Evolutionary conservation across 2,329 filamentous ascomycete species (phyloP).

Genomic region (Colletotrichum acutatum): DNA sequence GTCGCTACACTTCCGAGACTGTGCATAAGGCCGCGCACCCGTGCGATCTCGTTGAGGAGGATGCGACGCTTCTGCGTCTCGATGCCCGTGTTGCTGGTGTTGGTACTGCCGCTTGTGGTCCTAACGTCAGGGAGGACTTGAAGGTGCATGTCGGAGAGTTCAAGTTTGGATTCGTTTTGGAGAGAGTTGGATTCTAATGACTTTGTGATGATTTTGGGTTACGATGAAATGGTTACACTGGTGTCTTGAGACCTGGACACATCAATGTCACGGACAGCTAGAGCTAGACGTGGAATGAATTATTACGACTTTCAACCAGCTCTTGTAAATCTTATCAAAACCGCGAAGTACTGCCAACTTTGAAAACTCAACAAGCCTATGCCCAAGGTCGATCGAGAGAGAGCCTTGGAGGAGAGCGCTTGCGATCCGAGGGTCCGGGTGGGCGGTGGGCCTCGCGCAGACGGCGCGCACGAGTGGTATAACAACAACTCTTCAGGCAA

Average conservation of each 20-base stretch:
- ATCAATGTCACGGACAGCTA: background rate
- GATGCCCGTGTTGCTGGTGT: constrained; percentile 60
- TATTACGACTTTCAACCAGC: background rate
- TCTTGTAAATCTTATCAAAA: background rate
- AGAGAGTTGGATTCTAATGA: constrained; percentile 40
- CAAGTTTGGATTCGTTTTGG: constrained; percentile 54
- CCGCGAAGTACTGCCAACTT: rapidly evolving
- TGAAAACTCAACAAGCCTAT: background rate
- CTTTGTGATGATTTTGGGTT: background rate
- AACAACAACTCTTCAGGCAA: rapidly evolving
- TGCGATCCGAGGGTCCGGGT: no score
- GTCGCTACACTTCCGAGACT: constrained; percentile 61
- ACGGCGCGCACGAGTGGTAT: rapidly evolving
- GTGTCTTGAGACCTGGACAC: background rate
- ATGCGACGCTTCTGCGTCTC: constrained; percentile 55
- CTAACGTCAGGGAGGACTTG: constrained; percentile 57
- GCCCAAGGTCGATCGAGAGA: no score
- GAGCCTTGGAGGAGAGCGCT: no score
- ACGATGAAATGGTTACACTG: background rate
- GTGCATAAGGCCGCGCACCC: constrained; percentile 72
- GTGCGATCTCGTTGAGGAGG: constrained; percentile 66
- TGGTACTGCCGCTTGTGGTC: constrained; percentile 61
- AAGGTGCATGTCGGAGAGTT: constrained; percentile 53
- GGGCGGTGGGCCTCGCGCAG: no score
- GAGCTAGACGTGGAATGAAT: background rate